These are phyloP conservation scores for Chionographis japonica DNA, from an alignment of 106 monocot genomes.

Conservation along the genomic window DNA sequence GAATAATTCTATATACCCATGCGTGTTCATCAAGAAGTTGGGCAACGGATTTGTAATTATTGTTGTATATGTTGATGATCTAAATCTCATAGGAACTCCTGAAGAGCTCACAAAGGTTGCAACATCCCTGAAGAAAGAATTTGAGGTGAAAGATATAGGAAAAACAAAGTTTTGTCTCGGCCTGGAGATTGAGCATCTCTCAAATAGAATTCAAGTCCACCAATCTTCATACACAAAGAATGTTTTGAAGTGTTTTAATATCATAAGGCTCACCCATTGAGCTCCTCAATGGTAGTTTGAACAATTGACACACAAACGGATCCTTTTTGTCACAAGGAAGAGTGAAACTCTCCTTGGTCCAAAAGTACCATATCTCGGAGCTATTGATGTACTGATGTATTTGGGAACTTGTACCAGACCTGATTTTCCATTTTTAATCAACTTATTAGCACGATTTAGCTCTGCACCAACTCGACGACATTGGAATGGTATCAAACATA, in stretches of 20 bases:
- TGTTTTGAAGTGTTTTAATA: not conserved
- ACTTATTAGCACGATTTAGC: not conserved
- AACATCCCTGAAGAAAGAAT: no score
- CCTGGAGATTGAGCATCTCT: not conserved
- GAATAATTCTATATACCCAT: no score
- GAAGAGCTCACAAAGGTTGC: no score
- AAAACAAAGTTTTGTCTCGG: no score
- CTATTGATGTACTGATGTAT: slow-evolving; percentile 2
- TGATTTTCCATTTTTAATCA: not conserved
- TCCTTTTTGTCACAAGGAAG: not conserved
- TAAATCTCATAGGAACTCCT: no score
- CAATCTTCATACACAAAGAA: not conserved
- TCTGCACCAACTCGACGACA: not conserved
- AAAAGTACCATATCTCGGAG: no score
- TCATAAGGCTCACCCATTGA: not conserved
- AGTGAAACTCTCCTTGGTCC: no score
- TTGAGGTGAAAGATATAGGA: no score
- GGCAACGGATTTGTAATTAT: no score
- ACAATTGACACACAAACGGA: not conserved
- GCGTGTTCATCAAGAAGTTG: no score
- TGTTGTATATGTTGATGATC: no score
- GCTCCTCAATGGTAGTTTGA: not conserved
- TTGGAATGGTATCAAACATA: slow-evolving; percentile 8
- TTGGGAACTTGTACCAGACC: not conserved
- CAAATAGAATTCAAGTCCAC: not conserved